Evolutionary conservation across 768 basidiomycete genomes (phyloP), one percentile per base, ranked within the genome.

Genomic region (Russula lepida): DNA sequence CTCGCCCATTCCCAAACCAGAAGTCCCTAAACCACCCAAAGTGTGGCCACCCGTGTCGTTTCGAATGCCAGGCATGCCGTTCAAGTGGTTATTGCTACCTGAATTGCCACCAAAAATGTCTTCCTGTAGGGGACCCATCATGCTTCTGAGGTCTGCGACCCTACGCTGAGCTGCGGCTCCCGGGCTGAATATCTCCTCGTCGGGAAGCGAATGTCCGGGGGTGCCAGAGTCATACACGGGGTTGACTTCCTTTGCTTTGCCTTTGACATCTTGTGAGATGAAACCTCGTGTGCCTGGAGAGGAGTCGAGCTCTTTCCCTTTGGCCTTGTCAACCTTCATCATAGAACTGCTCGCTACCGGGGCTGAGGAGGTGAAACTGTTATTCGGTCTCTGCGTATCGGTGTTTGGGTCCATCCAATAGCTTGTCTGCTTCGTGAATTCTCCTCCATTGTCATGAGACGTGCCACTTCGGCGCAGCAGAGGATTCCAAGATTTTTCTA

Each of bases 161-260:
- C 61, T 17, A 47, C 60, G 55, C 21, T 62, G 43, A 19, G 55
- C 60, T 1, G 48, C 51, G 0, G 33, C 47, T 33, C 51, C 61
- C 21, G 61, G 61, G 37, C 56, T 62, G 27, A 58, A 8, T 25
- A 62, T 54, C 37, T 62, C 56, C 9, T 58, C 61, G 12, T 58
- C 56, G 4, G 46, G 5, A 11, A 5, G 21, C 23, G 39, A 43
- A 28, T 13, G 48, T 12, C 41, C 19, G 28, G 12, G 6, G 27
- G 23, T 19, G 15, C 41, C 28, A 3, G 28, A 41, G 7, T 30
- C 30, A 32, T 23, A 37, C 8, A 19, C 13, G 23, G 49, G 23
- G 3, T 35, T 25, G 33, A 37, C 27, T 17, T 44, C 54, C 32
- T 15, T 50, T 19, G 15, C 60, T 32, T 60, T 61, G 25, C 60